Percentiles rank a stretch among this genome's conserved stretches.
These are phyloP conservation scores for Tephrocybe rancida DNA, from an alignment of 768 basidiomycete genomes.

Conservation along the genomic window DNA sequence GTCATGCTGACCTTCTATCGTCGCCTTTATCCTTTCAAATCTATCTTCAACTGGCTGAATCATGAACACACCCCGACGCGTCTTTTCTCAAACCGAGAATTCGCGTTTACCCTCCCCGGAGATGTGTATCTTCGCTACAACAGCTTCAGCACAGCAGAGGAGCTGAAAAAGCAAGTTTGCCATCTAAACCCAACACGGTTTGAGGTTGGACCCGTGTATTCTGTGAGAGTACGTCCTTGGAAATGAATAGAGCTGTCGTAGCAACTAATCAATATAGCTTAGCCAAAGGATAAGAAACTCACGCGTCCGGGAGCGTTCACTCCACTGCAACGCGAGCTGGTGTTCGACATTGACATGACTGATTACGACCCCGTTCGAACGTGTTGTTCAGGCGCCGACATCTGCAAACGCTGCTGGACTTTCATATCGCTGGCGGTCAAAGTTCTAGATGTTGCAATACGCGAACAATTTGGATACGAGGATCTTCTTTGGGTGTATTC, in stretches of 20 bases:
- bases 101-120: constrained; percentile 88
- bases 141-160: constrained; percentile 82
- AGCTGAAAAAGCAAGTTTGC: constrained; percentile 89
- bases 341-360: constrained; percentile 99
- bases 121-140: constrained; percentile 96
- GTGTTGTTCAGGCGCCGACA: constrained; percentile 89
- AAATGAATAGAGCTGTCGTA: neutral
- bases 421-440: constrained; percentile 93
- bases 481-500: constrained; percentile 98
- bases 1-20: constrained; percentile 76
- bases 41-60: constrained; percentile 93
- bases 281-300: constrained; percentile 92
- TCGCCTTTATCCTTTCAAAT: constrained; percentile 92
- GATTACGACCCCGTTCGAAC: constrained; percentile 96
- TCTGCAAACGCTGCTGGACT: constrained; percentile 92
- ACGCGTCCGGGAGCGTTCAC: constrained; percentile 66
- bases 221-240: constrained; percentile 65
- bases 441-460: constrained; percentile 77
- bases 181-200: constrained; percentile 89
- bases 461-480: constrained; percentile 89
- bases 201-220: constrained; percentile 96
- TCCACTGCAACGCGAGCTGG: constrained; percentile 86
- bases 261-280: neutral
- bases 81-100: constrained; percentile 92
- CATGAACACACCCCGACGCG: constrained; percentile 81